phyloP scores from a whole-genome alignment of 2,329 filamentous ascomycete genomes.

The Ceratocystis harringtonii region DNA sequence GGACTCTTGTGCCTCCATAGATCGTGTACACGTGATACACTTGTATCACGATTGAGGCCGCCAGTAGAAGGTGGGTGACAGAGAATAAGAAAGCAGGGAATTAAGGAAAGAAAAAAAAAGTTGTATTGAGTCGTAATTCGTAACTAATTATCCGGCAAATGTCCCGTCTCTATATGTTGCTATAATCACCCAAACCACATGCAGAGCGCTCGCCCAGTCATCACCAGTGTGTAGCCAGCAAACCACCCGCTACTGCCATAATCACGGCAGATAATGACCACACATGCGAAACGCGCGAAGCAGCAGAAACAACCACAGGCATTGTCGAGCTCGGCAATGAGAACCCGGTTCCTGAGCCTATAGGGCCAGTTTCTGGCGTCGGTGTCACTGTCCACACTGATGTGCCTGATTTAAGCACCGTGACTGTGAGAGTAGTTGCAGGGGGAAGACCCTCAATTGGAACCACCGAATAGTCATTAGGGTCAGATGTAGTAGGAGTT shows the following conservation, averaged over 20 bases:
- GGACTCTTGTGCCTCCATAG: not conserved
- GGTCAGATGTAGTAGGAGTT: not conserved
- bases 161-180: not conserved
- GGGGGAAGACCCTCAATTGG: constrained; percentile 12
- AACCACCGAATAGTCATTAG: constrained; percentile 12
- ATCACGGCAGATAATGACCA: not conserved
- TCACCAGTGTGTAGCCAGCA: constrained; percentile 7
- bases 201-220: not conserved
- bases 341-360: constrained; percentile 9
- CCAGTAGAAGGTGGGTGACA: not conserved
- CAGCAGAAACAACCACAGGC: constrained; percentile 12
- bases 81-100: not conserved
- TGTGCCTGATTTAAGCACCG: constrained; percentile 13
- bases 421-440: constrained; percentile 13
- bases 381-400: constrained; percentile 14
- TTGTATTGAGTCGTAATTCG: not conserved
- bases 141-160: not conserved
- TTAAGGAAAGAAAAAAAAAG: not conserved
- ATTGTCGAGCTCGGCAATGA: constrained; percentile 1
- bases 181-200: not conserved
- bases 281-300: constrained; percentile 16
- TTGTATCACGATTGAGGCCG: not conserved
- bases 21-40: not conserved
- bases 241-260: constrained; percentile 13
- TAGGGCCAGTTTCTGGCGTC: constrained; percentile 1